Conservation (phyloP, 306 rosid species). For the Cyamopsis tetragonoloba region DNA sequence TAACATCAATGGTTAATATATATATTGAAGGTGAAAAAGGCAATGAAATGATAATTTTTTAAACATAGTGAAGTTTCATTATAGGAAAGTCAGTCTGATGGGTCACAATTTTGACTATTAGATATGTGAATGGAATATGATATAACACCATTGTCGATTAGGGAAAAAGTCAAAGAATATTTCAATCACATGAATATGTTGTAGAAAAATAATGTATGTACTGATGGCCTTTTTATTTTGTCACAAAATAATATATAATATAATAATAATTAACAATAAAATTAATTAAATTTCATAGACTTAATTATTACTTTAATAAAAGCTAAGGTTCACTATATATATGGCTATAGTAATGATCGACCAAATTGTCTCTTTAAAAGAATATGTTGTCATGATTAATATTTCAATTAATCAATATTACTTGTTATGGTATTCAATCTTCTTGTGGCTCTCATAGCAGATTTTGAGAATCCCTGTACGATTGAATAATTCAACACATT, state of each 20-base stretch:
- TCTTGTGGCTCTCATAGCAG: background rate
- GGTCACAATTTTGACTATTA: slow-evolving; percentile 42
- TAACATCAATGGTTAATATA: background rate
- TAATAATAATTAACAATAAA: no score
- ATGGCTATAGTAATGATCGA: background rate
- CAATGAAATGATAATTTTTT: slow-evolving; percentile 30
- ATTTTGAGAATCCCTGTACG: background rate
- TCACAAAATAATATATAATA: background rate
- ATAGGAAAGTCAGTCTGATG: slow-evolving; percentile 33
- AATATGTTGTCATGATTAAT: background rate
- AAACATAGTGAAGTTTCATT: background rate
- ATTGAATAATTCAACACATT: background rate
- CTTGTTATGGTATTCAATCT: background rate
- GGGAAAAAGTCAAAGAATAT: slow-evolving; percentile 24
- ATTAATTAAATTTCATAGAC: no score
- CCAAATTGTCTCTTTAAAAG: background rate
- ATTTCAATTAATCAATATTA: background rate
- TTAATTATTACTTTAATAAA: background rate
- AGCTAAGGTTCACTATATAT: no score
- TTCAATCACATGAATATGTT: slow-evolving; percentile 16
- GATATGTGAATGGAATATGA: background rate
- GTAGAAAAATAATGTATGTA: no score
- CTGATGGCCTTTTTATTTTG: no score
- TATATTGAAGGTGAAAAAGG: slow-evolving; percentile 28
- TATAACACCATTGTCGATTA: background rate